Base-by-base conservation (phyloP, 352 stramenopile species). In the Phytophthora foliorum region DNA sequence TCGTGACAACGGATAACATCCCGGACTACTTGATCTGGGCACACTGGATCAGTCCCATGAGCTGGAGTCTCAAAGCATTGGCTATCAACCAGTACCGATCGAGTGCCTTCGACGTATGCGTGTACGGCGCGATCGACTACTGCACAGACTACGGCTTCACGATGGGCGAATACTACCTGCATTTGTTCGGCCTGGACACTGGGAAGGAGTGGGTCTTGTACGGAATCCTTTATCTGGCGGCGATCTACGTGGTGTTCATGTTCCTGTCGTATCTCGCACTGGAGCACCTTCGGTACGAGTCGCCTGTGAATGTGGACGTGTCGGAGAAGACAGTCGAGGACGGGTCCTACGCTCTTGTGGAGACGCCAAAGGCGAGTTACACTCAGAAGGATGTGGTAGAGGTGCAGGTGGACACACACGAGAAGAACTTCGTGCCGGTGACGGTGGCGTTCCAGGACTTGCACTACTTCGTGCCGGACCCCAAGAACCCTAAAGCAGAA, bases 1-100 rank as follows among this genome's bases (percentile, higher is more conserved):
- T 87, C 55, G 56, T 86, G 25, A 79, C 73, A 24, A 75, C 81
- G 48, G 71, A 59, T 57, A 59, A 83, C 13, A 88, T 89, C 25
- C 81, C 79, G 11, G 44, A 62, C 44, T 75, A 74, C 46, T 75
- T 80, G 22, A 74, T 74, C 85, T n/a, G n/a, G n/a, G n/a, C n/a
- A n/a, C n/a, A n/a, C n/a, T n/a, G n/a, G n/a, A 58, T 86, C 17
- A 76, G 78, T 46, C 78, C 78, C 1, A 62, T 85, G 22, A 41
- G 56, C 38, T 44, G 72, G 72, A 48, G 56, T 61, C 10, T 65
- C 24, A 38, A 49, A 14, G n/a, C 62, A 46, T 14, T 63, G 19
- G 4, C 31, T 21, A 50, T 80, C 69, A 69, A 66, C 38, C 38
- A 76, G 61, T 80, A 78, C 57, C 41, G 48, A n/a, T 63, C 73